Conservation (phyloP, 176 grass and related monocot genomes). For the Bromus sterilis region DNA sequence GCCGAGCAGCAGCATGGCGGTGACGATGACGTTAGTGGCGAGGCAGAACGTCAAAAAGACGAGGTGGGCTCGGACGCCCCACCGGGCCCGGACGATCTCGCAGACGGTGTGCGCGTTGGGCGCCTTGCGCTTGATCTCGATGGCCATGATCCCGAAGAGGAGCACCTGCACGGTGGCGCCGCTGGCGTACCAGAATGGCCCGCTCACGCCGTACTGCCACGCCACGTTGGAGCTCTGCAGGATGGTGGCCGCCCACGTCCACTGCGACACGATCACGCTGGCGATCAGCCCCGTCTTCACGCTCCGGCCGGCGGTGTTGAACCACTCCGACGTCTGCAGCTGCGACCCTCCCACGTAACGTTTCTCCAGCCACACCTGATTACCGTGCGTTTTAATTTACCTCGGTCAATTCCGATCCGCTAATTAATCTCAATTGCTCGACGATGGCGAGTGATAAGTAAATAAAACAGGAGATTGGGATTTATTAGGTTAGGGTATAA, state of each 20-base stretch:
- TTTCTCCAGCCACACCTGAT: conserved; percentile 77
- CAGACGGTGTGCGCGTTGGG: conserved; percentile 72
- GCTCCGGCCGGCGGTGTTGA: conserved; percentile 74
- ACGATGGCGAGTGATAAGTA: neutral
- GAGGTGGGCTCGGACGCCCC: conserved; percentile 47
- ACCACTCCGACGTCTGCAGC: conserved; percentile 70
- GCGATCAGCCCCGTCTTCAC: conserved; percentile 80
- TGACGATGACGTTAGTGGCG: conserved; percentile 72
- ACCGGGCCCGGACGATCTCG: conserved; percentile 50
- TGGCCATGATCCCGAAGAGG: conserved; percentile 72
- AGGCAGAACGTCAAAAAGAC: conserved; percentile 77
- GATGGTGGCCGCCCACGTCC: conserved; percentile 84
- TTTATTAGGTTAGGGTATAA: too few species aligned
- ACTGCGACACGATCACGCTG: conserved; percentile 76
- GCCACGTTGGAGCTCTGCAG: conserved; percentile 83
- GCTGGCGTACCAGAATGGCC: conserved; percentile 79
- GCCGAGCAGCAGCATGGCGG: conserved; percentile 78
- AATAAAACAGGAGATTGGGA: neutral
- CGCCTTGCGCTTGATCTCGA: conserved; percentile 82
- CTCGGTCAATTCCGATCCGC: neutral
- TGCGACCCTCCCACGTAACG: conserved; percentile 45
- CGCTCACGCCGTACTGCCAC: conserved; percentile 74
- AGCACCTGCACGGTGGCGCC: conserved; percentile 80
- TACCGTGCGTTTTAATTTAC: neutral
- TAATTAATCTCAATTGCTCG: neutral